Evolutionary conservation across 192 early-diverging fungal species (phyloP).

Genomic region (Coemansia sp.): DNA sequence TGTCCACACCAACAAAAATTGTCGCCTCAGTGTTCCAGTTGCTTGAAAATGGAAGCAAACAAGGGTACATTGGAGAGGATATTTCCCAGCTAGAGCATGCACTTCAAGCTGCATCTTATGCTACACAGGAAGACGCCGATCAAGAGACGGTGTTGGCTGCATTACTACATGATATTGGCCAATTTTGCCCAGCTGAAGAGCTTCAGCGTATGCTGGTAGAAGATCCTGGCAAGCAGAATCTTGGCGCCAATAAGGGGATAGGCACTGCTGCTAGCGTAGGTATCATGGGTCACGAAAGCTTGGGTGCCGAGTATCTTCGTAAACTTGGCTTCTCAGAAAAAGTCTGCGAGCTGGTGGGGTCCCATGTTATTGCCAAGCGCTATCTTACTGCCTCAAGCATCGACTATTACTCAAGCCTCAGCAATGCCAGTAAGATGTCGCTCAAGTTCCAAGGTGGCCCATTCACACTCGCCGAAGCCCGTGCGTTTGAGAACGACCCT

Average conservation of each 20-base stretch:
- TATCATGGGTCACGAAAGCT: conserved; percentile 56
- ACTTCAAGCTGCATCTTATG: conserved; percentile 56
- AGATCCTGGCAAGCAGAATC: conserved; percentile 15
- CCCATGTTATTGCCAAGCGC: conserved; percentile 60
- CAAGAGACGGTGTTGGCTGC: conserved; percentile 57
- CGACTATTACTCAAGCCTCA: conserved; percentile 51
- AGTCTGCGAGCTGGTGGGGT: conserved; percentile 55
- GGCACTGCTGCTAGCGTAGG: conserved; percentile 20
- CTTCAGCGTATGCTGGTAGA: conserved; percentile 53
- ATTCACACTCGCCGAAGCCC: conserved; percentile 42
- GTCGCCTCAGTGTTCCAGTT: conserved; percentile 52
- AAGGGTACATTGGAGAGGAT: conserved; percentile 58
- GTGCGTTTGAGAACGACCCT: conserved; percentile 54
- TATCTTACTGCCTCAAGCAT: conserved; percentile 56
- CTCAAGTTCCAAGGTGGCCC: conserved; percentile 57
- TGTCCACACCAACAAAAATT: conserved; percentile 14
- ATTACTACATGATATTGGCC: conserved; percentile 61
- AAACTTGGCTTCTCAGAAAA: conserved; percentile 57
- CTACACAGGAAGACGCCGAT: conserved; percentile 45
- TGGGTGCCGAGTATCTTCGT: conserved; percentile 58
- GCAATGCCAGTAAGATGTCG: conserved; percentile 56
- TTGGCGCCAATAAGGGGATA: background rate
- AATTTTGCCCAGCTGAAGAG: conserved; percentile 53
- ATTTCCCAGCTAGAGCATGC: conserved; percentile 60
- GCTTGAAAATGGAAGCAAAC: conserved; percentile 51